Base-by-base conservation (phyloP, 2,329 filamentous ascomycete genomes). In the Colletotrichum sansevieriae region DNA sequence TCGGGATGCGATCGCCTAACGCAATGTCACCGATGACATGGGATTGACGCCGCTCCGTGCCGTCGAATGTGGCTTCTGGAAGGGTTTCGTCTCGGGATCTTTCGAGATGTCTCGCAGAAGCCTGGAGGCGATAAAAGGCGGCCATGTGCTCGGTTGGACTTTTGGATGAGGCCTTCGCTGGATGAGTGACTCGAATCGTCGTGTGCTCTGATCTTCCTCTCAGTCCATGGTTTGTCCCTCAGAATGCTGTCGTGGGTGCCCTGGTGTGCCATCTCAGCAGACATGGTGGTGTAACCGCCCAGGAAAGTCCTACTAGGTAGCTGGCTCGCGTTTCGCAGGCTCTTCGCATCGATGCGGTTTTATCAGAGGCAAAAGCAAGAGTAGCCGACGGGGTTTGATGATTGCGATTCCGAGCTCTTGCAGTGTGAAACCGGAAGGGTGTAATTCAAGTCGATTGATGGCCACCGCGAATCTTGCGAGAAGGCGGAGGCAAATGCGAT, bases 31-130 rank as follows among this genome's bases (percentile, higher is more conserved):
- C 44, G 35, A 61, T 39, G 43, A 49, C 57, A 49, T 49, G 57
- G 57, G 57, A 29, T 22, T 22, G 43, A 60, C 33, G 43, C 57
- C 35, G 55, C 39, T 8, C 13, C 37, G 37, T 18, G n/a, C 55
- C 55, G 41, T 39, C 43, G 41, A 52, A 33, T 54, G 56, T 47
- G 56, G 56, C 56, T 59, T 59, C 56, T 59, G 56, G 41, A 59
- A 59, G 56, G 22, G 54, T 22, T 37, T 7, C 49, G 49, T 52
- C 18, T 52, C 49, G 49, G 49, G 29, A 52, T 52, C 41, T 55
- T 55, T 41, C 35, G 52, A 39, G 35, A 52, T 52, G 49, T 18
- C 49, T 12, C n/a, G 49, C 49, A 52, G 29, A 29, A 12, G 49
- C 9, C 29, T 15, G 29, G 18, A 52, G 37, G 37, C 37, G 37